phyloP scores from a whole-genome alignment of 176 grass and related monocot species.

The Phoenix roebelenii region DNA sequence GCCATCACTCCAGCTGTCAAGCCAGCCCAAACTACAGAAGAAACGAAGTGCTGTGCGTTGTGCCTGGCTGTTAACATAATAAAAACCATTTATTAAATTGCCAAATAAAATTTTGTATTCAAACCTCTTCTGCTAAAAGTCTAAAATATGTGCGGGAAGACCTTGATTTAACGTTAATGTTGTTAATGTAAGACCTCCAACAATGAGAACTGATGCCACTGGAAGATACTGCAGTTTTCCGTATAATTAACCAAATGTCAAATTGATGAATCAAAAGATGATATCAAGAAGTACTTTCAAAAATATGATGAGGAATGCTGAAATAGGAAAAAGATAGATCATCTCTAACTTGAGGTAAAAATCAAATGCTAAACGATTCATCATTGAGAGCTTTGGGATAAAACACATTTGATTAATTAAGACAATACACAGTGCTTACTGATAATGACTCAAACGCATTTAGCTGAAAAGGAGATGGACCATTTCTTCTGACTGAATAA shows the following conservation, averaged over 20 bases:
- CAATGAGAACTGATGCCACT: conserved; percentile 71
- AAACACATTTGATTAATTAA: neutral
- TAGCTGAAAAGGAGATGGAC: conserved; percentile 53
- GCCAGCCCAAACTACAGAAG: conserved; percentile 55
- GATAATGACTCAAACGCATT: conserved; percentile 63
- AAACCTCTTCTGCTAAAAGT: neutral
- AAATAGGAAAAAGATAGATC: neutral
- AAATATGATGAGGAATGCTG: no score
- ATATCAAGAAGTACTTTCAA: no score
- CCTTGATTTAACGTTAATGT: conserved; percentile 90
- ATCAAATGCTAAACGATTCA: neutral
- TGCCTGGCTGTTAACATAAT: conserved; percentile 32
- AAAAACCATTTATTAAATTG: conserved; percentile 3
- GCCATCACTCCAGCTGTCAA: conserved; percentile 71
- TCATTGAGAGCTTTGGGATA: neutral
- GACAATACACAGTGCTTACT: conserved; percentile 20
- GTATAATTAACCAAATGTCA: neutral
- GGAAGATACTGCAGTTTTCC: conserved; percentile 65
- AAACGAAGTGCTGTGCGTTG: conserved; percentile 44
- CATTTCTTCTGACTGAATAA: conserved; percentile 60
- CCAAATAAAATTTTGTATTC: neutral
- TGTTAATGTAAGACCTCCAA: conserved; percentile 77
- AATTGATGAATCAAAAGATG: no score
- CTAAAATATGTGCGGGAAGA: conserved; percentile 12
- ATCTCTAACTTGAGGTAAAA: neutral